Base-by-base conservation (phyloP, 2,329 filamentous ascomycete genomes). In the Didymella keratinophila region DNA sequence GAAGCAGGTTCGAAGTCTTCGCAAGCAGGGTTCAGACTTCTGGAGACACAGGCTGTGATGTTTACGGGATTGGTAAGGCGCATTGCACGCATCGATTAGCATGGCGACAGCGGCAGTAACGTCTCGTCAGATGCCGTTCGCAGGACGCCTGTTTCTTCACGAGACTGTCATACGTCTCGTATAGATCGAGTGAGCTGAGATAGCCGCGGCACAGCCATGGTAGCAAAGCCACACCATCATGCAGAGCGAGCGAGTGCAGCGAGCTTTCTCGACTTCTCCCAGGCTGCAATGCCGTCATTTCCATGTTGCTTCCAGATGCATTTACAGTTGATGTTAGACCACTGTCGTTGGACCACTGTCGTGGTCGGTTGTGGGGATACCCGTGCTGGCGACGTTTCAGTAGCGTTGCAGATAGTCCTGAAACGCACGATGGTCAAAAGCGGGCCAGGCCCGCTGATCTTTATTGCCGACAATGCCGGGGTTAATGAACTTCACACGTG, bases 311-410 rank as follows among this genome's bases (percentile, higher is more conserved):
- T 10, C n/a, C 18, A 20, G 18, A 9, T 20, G 7, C 61, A 52
- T 46, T 52, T 32, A 36, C 52, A 52, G 56, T 53, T 52, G 57
- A 32, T 52, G n/a, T n/a, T n/a, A n/a, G n/a, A n/a, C n/a, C n/a
- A n/a, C n/a, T n/a, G n/a, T n/a, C n/a, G n/a, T n/a, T n/a, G n/a
- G n/a, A n/a, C n/a, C n/a, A n/a, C n/a, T n/a, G n/a, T n/a, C n/a
- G 50, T 3, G 6, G 12, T 60, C 61, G 67, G 66, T 66, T 60
- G 46, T 42, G 51, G 39, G 58, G 55, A 39, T 39, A 60, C 27
- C 66, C 63, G 63, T 60, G 57, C 57, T 39, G 20, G 60, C 23
- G 20, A 47, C 30, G 73, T 76, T 76, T 76, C 72, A 74, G 46
- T 42, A 48, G n/a, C 60, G 72, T 75, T 69, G 72, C 73, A 71